phyloP scores from a whole-genome alignment of 176 grass and related monocot species.

The Carex parvula region DNA sequence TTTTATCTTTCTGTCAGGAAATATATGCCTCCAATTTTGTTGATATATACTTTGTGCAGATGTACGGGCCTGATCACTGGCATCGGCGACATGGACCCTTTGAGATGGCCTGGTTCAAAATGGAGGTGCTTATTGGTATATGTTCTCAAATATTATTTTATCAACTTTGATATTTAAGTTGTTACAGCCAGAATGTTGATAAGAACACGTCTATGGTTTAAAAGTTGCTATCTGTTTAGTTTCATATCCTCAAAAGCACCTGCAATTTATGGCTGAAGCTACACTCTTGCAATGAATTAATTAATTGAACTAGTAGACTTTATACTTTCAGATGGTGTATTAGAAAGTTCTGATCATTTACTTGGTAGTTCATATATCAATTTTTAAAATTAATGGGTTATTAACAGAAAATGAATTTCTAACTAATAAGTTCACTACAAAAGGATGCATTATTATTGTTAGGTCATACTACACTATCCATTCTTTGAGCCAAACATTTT shows the following conservation, averaged over 20 bases:
- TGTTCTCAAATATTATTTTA: conserved; percentile 11
- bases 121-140: conserved; percentile 87
- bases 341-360: background rate
- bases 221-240: background rate
- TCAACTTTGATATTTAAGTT: background rate
- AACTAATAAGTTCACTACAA: background rate
- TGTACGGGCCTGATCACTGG: conserved; percentile 69
- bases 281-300: background rate
- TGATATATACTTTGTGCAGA: conserved; percentile 39
- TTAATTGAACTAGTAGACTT: background rate
- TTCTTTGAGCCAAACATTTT: background rate
- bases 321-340: background rate
- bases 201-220: background rate
- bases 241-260: background rate
- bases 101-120: conserved; percentile 83
- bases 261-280: background rate
- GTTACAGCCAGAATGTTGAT: background rate
- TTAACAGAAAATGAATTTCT: background rate
- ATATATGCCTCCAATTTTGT: conserved; percentile 1
- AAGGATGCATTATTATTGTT: background rate
- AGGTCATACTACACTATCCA: background rate
- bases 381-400: background rate
- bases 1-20: conserved; percentile 8
- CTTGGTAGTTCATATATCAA: background rate
- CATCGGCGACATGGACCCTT: conserved; percentile 51